Evolutionary conservation across 1,139 yeast genomes (phyloP).

Genomic region (Hansenula lynferdii): DNA sequence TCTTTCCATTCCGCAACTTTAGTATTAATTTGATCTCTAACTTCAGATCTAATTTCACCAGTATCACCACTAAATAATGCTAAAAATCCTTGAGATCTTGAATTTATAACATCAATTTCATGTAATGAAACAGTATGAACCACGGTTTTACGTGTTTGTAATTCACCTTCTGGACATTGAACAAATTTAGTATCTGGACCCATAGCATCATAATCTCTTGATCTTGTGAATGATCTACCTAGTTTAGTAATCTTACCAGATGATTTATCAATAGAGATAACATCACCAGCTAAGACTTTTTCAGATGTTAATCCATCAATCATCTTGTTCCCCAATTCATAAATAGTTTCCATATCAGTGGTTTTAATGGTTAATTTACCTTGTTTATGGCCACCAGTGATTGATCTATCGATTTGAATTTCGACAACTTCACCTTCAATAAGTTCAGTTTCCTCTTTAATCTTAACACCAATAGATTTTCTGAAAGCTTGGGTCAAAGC

Average conservation of each 20-base stretch:
- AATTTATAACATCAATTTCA: slow-evolving; percentile 96
- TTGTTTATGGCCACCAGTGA: slow-evolving; percentile 97
- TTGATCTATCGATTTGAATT: slow-evolving; percentile 92
- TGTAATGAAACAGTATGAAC: slow-evolving; percentile 96
- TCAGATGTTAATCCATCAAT: slow-evolving; percentile 94
- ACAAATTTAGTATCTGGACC: slow-evolving; percentile 98
- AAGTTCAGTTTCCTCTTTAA: slow-evolving; percentile 94
- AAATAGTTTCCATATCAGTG: slow-evolving; percentile 98
- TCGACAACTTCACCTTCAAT: slow-evolving; percentile 99
- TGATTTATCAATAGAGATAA: slow-evolving; percentile 92
- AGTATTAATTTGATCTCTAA: slow-evolving; percentile 93
- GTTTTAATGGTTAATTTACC: slow-evolving; percentile 97
- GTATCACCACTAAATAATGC: slow-evolving; percentile 97
- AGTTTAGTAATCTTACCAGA: slow-evolving; percentile 90
- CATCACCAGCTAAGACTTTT: slow-evolving; percentile 96
- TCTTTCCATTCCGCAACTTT: slow-evolving; percentile 99
- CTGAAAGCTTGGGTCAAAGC: slow-evolving; percentile 95
- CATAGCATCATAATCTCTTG: slow-evolving; percentile 99
- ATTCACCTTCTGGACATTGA: slow-evolving; percentile 98
- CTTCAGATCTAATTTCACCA: slow-evolving; percentile 94
- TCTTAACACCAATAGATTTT: slow-evolving; percentile 90
- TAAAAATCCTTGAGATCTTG: slow-evolving; percentile 95
- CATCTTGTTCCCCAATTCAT: slow-evolving; percentile 96
- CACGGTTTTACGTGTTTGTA: slow-evolving; percentile 91
- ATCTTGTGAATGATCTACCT: slow-evolving; percentile 93